Evolutionary conservation across 441 rosid species (phyloP).

Genomic region (Gossypium lobatum): DNA sequence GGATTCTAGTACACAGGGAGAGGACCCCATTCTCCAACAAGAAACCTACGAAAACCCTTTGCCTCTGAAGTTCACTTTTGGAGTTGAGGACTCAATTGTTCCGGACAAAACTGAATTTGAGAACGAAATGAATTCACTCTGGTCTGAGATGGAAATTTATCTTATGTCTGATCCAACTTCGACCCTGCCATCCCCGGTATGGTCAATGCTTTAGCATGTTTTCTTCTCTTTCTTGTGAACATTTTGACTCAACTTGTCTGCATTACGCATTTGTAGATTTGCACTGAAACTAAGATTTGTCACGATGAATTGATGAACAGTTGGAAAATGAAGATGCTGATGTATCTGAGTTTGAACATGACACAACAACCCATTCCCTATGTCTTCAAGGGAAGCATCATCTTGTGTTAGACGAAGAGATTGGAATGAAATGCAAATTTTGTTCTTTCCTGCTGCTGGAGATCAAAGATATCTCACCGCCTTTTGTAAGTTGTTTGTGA

Average conservation of each 20-base stretch:
- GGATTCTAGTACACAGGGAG: neutral
- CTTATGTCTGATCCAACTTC: slow-evolving; percentile 12
- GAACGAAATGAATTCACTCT: slow-evolving; percentile 30
- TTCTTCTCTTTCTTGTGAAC: neutral
- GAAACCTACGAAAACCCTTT: neutral
- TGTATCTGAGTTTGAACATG: neutral
- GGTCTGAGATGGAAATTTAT: slow-evolving; percentile 35
- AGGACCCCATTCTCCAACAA: neutral
- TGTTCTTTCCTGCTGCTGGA: slow-evolving; percentile 49
- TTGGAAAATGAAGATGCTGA: slow-evolving; percentile 14
- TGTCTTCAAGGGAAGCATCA: slow-evolving; percentile 38
- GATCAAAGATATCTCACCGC: slow-evolving; percentile 37
- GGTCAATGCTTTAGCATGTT: neutral
- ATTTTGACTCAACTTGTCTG: neutral
- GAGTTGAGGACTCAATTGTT: slow-evolving; percentile 16
- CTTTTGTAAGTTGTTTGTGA: slow-evolving; percentile 43
- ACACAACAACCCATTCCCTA: slow-evolving; percentile 2
- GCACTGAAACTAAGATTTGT: neutral
- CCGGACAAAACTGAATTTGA: slow-evolving; percentile 29
- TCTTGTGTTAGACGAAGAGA: slow-evolving; percentile 50
- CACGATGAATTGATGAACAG: slow-evolving; percentile 14
- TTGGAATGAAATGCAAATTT: slow-evolving; percentile 49
- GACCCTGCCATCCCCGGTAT: slow-evolving; percentile 15
- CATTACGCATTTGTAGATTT: neutral
- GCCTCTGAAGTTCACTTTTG: slow-evolving; percentile 30